phyloP scores from a whole-genome alignment of 768 basidiomycete genomes.

The Suillus decipiens region DNA sequence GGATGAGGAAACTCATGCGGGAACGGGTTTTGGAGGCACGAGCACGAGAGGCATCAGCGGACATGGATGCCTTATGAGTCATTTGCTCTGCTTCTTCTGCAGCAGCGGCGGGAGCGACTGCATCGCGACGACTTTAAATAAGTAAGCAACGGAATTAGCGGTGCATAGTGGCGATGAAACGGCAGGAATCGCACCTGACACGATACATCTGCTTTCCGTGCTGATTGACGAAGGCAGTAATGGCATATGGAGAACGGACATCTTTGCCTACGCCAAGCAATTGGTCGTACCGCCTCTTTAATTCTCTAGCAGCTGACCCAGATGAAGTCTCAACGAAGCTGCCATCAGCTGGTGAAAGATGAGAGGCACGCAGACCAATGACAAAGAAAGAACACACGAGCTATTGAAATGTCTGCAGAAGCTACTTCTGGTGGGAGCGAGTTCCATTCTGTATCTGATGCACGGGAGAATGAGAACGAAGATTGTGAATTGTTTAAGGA shows the following conservation, averaged over 20 bases:
- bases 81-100: constrained; percentile 48
- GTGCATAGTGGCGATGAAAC: not conserved
- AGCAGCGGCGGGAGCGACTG: constrained; percentile 58
- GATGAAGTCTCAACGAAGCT: constrained; percentile 82
- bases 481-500: constrained; percentile 42
- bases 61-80: constrained; percentile 33
- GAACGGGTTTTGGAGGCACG: constrained; percentile 52
- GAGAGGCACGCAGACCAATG: not conserved
- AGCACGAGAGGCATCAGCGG: constrained; percentile 40
- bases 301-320: constrained; percentile 70
- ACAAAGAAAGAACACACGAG: constrained; percentile 45
- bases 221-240: constrained; percentile 82
- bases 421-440: constrained; percentile 52
- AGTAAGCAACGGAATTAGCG: not conserved
- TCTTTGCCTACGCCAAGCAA: constrained; percentile 64
- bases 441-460: constrained; percentile 39
- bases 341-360: constrained; percentile 55
- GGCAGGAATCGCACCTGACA: constrained; percentile 51
- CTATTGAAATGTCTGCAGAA: constrained; percentile 57
- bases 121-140: constrained; percentile 53
- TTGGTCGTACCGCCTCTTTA: constrained; percentile 77
- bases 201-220: constrained; percentile 79
- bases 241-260: constrained; percentile 75
- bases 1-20: constrained; percentile 61
- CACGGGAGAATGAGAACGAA: constrained; percentile 47